These are phyloP conservation scores for Colletotrichum zoysiae DNA, from an alignment of 2,329 filamentous ascomycete genomes.

Conservation along the genomic window DNA sequence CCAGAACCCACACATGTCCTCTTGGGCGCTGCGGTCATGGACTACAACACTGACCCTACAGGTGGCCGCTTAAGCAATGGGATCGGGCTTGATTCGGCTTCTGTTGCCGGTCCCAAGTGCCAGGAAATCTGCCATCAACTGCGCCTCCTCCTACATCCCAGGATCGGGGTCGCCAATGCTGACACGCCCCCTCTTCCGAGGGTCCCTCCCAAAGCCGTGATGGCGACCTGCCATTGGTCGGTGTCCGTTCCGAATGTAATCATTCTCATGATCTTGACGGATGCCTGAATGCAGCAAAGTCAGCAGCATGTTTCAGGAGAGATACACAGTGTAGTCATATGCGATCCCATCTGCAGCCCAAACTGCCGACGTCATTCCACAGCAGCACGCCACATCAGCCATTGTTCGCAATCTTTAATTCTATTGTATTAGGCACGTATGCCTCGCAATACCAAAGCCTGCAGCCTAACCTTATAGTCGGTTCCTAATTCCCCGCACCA, in stretches of 20 bases:
- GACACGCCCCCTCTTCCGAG: constrained; percentile 1
- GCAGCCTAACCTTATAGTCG: constrained; percentile 2
- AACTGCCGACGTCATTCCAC: background rate
- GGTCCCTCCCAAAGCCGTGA: background rate
- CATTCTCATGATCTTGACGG: constrained; percentile 2
- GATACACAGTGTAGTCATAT: background rate
- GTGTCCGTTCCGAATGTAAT: background rate
- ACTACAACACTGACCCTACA: background rate
- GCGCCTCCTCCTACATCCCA: constrained; percentile 5
- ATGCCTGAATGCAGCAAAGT: constrained; percentile 9
- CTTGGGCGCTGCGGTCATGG: background rate
- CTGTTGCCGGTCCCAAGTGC: constrained; percentile 24
- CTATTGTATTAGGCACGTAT: background rate
- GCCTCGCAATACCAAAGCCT: background rate
- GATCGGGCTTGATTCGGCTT: background rate
- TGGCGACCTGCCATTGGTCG: background rate
- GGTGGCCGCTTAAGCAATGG: background rate
- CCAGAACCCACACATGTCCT: background rate
- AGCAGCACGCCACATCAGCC: background rate
- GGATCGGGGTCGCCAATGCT: constrained; percentile 13
- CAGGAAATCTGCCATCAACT: constrained; percentile 13
- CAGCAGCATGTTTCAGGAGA: background rate
- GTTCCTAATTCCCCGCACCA: background rate
- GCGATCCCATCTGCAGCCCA: background rate
- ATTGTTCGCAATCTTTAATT: background rate